These are phyloP conservation scores for Thermothielavioides terrestris DNA, from an alignment of 495 filamentous ascomycete species.

Conservation along the genomic window DNA sequence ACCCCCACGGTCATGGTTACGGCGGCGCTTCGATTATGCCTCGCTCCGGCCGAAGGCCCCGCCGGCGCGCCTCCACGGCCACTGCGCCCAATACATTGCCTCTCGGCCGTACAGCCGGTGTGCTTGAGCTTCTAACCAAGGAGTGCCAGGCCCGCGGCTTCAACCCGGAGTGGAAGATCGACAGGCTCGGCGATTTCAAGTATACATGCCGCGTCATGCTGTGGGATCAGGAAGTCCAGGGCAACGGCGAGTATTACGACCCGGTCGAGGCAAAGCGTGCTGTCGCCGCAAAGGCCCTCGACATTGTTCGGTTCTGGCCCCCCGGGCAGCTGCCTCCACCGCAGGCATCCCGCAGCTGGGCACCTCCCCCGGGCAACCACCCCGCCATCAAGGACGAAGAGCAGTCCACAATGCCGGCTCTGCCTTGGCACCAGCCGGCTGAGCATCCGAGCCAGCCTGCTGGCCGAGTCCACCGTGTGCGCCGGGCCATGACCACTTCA, in stretches of 20 bases:
- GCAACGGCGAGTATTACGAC: neutral
- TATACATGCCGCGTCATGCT: slow-evolving; percentile 10
- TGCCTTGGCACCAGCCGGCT: neutral
- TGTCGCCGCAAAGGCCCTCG: slow-evolving; percentile 10
- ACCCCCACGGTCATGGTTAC: no score
- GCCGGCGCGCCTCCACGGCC: no score
- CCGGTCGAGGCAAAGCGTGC: neutral
- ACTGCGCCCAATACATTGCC: no score
- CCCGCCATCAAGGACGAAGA: neutral
- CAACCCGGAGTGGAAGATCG: slow-evolving; percentile 18
- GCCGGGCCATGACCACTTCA: neutral
- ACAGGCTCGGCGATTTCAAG: neutral
- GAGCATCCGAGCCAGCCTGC: neutral
- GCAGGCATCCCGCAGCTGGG: no score
- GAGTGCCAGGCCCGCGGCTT: slow-evolving; percentile 27
- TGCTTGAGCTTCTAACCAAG: neutral
- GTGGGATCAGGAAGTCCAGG: neutral
- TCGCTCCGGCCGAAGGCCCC: no score
- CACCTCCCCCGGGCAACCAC: no score
- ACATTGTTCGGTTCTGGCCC: neutral
- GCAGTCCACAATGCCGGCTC: neutral
- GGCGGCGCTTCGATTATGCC: no score
- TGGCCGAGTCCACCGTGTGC: slow-evolving; percentile 3
- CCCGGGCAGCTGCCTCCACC: no score
- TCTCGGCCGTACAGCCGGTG: no score